Evolutionary conservation across 2,329 filamentous ascomycete species (phyloP), one percentile per base, ranked within the genome.

Genomic region (Colletotrichum cordylinicola): DNA sequence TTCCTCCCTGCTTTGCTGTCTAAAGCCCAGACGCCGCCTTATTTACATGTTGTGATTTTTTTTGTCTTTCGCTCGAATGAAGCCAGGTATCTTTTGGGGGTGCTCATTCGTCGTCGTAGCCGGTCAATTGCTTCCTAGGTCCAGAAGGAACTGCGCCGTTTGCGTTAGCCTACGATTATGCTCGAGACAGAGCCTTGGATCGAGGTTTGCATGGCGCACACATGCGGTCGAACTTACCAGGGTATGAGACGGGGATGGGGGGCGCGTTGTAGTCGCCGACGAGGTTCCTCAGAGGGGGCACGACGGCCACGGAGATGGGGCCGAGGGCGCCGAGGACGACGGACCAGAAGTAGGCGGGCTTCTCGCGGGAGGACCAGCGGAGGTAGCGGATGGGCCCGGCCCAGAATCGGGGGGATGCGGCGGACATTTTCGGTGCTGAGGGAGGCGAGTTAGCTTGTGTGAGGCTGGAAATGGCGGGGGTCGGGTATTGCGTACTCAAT

Each of bases 281-380:
- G 78, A 87, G 89, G 77, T 88, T 87, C 84, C 96, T 89, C 80
- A 98, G 88, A 64, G 95, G 94, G 58, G 96, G 96, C 2, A 95
- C 93, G 72, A 90, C 88, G 75, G 94, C 84, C 78, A 98, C 87
- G 74, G 91, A 87, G 73, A 94, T 85, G 43, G 96, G 97, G 13
- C 96, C 96, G 71, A 92, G 81, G 78, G 86, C 88, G 80, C 95
- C 96, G 79, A 98, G 87, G 74, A 95, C 83, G 82, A 95, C 88
- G 81, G 95, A 95, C 91, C 93, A 98, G 90, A 98, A 98, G 88
- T 96, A 94, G 75, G 96, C 96, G 67, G 97, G 97, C 85, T 94
- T 94, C 86, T 97, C 94, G 87, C 95, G 93, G 67, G 94, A 91
- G 69, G 96, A 93, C 95, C 96, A 98, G 86, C 93, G 93, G 82